Conservation (phyloP, 2,329 filamentous ascomycete species). For the Raffaelea albimanens region DNA sequence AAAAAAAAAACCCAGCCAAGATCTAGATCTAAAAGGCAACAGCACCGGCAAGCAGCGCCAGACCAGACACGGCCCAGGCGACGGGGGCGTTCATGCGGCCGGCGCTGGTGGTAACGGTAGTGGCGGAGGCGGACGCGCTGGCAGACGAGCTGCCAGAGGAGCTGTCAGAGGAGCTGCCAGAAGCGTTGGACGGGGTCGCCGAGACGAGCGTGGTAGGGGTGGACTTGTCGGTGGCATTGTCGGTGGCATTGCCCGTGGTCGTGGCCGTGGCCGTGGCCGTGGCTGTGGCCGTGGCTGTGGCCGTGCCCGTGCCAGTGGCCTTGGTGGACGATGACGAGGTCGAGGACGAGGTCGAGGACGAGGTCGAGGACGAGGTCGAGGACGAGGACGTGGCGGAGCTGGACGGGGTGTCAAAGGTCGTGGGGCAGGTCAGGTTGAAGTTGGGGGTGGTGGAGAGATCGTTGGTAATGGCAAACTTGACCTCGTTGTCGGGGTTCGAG, state of each 20-base stretch:
- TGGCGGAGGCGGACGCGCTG: slow-evolving; percentile 11
- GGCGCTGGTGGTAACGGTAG: slow-evolving; percentile 3
- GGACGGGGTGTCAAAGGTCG: slow-evolving; percentile 14
- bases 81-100: background rate
- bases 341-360: slow-evolving; percentile 7
- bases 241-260: slow-evolving; percentile 2
- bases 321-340: slow-evolving; percentile 9
- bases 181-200: slow-evolving; percentile 2
- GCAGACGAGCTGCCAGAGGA: slow-evolving; percentile 9
- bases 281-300: slow-evolving; percentile 8
- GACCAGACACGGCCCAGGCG: too few relatives aligned
- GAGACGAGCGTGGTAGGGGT: slow-evolving; percentile 8
- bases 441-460: slow-evolving; percentile 39
- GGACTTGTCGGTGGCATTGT: background rate
- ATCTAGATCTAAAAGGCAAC: too few relatives aligned
- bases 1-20: too few relatives aligned
- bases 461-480: slow-evolving; percentile 48
- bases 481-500: slow-evolving; percentile 48
- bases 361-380: slow-evolving; percentile 8
- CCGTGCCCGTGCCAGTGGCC: slow-evolving; percentile 9
- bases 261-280: background rate
- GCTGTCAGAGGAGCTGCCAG: background rate
- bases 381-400: slow-evolving; percentile 12
- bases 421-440: slow-evolving; percentile 46
- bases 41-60: too few relatives aligned